Conservation (phyloP, 345 rosid genomes). For the Trapa incisa region DNA sequence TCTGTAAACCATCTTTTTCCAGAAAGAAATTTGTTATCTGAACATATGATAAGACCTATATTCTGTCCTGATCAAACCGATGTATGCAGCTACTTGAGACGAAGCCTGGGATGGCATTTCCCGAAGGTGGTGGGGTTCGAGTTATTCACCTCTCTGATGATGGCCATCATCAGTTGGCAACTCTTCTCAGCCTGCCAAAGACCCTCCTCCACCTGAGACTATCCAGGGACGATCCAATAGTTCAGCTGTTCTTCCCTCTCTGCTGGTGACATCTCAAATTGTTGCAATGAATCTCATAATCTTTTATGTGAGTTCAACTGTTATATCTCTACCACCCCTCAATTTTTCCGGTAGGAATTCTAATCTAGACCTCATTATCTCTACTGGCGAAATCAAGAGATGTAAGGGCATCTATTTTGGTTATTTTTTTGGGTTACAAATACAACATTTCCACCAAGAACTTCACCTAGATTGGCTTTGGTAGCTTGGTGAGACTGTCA, state of each 20-base stretch:
- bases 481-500: too few species aligned
- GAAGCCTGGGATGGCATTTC: slow-evolving; percentile 86
- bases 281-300: not conserved
- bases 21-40: not conserved
- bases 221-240: not conserved
- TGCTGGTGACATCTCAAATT: not conserved
- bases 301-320: not conserved
- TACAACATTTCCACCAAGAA: too few species aligned
- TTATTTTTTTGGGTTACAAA: too few species aligned
- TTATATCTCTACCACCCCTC: not conserved
- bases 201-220: slow-evolving; percentile 53
- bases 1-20: not conserved
- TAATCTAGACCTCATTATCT: not conserved
- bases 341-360: not conserved
- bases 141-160: slow-evolving; percentile 57
- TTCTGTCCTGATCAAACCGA: slow-evolving; percentile 3
- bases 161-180: slow-evolving; percentile 91
- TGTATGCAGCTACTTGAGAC: slow-evolving; percentile 60
- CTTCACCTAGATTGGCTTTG: too few species aligned
- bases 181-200: slow-evolving; percentile 79
- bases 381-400: too few species aligned
- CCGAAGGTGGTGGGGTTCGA: slow-evolving; percentile 87
- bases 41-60: not conserved
- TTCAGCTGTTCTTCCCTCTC: not conserved
- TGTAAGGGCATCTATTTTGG: too few species aligned